Evolutionary conservation across 495 filamentous ascomycete genomes (phyloP).

Genomic region (Aspergillus heteromorphus): DNA sequence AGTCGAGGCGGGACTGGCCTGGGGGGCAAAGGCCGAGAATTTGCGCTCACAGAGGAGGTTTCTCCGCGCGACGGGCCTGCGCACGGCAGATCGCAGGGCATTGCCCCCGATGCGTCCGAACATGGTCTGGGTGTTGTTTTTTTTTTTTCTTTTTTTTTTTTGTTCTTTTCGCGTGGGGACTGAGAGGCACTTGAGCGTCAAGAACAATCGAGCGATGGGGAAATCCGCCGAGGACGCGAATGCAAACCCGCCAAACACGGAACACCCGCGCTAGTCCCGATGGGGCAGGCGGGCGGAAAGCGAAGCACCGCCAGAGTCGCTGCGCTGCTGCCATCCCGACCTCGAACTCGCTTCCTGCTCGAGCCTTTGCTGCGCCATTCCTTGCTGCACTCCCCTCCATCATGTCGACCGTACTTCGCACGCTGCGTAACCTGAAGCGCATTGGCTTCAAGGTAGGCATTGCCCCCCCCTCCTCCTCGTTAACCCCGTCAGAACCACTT

Average conservation of each 20-base stretch:
- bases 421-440: constrained; percentile 76
- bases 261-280: constrained; percentile 22
- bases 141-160: too few relatives aligned
- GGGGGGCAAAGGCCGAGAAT: constrained; percentile 32
- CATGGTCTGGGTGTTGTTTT: constrained; percentile 19
- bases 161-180: too few relatives aligned
- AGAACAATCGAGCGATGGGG: too few relatives aligned
- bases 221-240: background rate
- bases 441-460: constrained; percentile 73
- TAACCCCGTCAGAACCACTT: background rate
- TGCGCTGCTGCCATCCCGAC: background rate
- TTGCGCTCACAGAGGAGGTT: constrained; percentile 31
- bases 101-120: constrained; percentile 40
- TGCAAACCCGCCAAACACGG: constrained; percentile 41
- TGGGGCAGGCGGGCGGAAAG: constrained; percentile 10
- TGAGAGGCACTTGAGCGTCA: too few relatives aligned
- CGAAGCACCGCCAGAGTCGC: background rate
- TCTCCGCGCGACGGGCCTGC: constrained; percentile 26
- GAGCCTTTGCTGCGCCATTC: constrained; percentile 7
- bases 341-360: constrained; percentile 10
- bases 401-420: constrained; percentile 91
- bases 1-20: constrained; percentile 18
- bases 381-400: constrained; percentile 25
- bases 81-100: constrained; percentile 29
- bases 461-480: constrained; percentile 7